Evolutionary conservation across 768 basidiomycete species (phyloP), one percentile per base, ranked within the genome.

Genomic region (Xerocomellus amylosporus): DNA sequence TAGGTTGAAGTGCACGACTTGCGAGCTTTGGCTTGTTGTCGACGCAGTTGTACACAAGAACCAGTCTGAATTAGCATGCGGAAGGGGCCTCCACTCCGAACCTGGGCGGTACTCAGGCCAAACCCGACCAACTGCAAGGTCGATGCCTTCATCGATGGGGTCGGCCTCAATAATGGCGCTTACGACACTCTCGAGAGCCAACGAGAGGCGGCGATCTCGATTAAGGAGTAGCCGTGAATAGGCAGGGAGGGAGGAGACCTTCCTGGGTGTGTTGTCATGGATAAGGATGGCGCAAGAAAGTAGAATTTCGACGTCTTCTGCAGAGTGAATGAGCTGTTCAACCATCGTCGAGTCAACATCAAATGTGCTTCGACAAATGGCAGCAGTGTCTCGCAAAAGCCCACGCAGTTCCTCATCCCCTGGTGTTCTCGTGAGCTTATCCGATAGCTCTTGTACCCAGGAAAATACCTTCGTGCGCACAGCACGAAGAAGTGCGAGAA

Each of bases 1-100:
- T 0, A 80, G 26, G 48, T 82, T 73, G 24, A 75, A 61, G 48
- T 74, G 69, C 6, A 79, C 64, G 19, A 15, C 42, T 39, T 72
- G 72, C 15, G 58, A 51, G 31, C 40, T 12, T 33, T 60, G 49
- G 13, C 33, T 53, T 2, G 28, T 17, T 8, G 41, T 36, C 2
- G 47, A n/a, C 6, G 51, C 38, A 0, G 76, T 71, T 9, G 8
- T 30, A 8, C 28, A 30, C 28, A 9, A 9, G 28, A 30, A 30
- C 28, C 28, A 30, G 28, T 15, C n/a, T 7, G 65, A 54, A 39
- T 60, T 66, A 2, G 69, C 63, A 19, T 12, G 3, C 3, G 22
- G 38, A 14, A 64, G 22, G 17, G 28, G 41, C 2, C 14, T 20
- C 74, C 73, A 75, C 5, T 37, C 36, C 41, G 59, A 31, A 54